Percentiles rank a stretch among this genome's conserved stretches.
Conservation (phyloP, 192 early-diverging fungal genomes). For the Obelidium mucronatum region DNA sequence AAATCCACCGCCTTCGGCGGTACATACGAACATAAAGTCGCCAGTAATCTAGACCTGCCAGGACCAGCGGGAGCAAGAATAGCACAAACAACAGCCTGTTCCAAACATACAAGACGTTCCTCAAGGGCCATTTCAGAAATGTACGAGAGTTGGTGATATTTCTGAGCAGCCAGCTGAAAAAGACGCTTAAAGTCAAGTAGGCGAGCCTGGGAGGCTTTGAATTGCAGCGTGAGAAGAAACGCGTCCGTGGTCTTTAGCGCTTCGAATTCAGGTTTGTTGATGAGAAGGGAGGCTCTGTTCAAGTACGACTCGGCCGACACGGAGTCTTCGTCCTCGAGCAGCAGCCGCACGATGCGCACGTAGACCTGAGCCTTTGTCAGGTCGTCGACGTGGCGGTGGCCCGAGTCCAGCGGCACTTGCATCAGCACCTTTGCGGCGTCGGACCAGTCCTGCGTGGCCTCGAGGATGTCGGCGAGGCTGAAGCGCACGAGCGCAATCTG, state of each 20-base stretch:
- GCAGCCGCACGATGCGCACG: conserved; percentile 82
- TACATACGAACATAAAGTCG: conserved; percentile 74
- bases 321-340: conserved; percentile 85
- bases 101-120: conserved; percentile 56
- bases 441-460: conserved; percentile 78
- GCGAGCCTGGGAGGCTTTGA: conserved; percentile 82
- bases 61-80: conserved; percentile 92
- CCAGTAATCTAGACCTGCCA: conserved; percentile 83
- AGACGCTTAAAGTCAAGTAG: conserved; percentile 84
- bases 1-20: no score
- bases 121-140: conserved; percentile 64
- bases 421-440: conserved; percentile 87
- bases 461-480: conserved; percentile 76
- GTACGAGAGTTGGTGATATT: conserved; percentile 88
- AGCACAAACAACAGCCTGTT: conserved; percentile 86
- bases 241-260: not conserved
- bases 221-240: conserved; percentile 55
- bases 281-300: conserved; percentile 63
- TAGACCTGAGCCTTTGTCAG: conserved; percentile 82
- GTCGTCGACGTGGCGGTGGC: conserved; percentile 69
- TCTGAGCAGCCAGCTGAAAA: conserved; percentile 84
- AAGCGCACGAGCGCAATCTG: conserved; percentile 76
- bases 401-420: conserved; percentile 91
- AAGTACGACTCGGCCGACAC: conserved; percentile 82
- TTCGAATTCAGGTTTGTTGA: conserved; percentile 34